phyloP scores from a whole-genome alignment of 148 eudicot genomes.

The Oxyria digyna region DNA sequence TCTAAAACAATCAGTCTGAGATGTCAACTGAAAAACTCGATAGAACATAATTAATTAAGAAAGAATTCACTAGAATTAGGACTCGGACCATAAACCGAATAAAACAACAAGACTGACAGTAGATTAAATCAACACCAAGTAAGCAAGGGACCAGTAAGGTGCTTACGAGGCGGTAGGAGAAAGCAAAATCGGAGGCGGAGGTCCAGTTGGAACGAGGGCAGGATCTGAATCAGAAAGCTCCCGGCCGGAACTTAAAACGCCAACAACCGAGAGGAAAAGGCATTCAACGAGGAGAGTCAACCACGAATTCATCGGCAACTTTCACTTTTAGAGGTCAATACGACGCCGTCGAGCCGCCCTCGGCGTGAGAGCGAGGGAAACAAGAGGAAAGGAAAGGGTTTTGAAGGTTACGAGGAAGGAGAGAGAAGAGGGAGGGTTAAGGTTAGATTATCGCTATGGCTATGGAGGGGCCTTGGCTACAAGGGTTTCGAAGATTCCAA shows the following conservation, averaged over 20 bases:
- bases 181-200: neutral
- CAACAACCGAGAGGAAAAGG: neutral
- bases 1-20: neutral
- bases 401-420: neutral
- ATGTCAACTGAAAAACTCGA: neutral
- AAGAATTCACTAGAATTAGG: neutral
- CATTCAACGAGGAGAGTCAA: neutral
- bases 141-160: neutral
- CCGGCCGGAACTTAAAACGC: constrained; percentile 4
- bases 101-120: neutral
- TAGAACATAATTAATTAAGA: neutral
- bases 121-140: neutral
- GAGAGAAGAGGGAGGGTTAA: neutral
- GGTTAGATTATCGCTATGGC: neutral
- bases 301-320: neutral
- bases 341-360: neutral
- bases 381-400: neutral
- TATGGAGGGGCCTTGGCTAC: neutral
- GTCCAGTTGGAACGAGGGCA: neutral
- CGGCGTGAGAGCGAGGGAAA: neutral
- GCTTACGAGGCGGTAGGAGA: neutral
- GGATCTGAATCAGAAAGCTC: constrained; percentile 7
- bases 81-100: neutral
- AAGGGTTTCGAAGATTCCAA: constrained; percentile 6
- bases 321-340: neutral